These are phyloP conservation scores for Termitomyces bulborhizus DNA, from an alignment of 768 basidiomycete genomes.

Conservation along the genomic window DNA sequence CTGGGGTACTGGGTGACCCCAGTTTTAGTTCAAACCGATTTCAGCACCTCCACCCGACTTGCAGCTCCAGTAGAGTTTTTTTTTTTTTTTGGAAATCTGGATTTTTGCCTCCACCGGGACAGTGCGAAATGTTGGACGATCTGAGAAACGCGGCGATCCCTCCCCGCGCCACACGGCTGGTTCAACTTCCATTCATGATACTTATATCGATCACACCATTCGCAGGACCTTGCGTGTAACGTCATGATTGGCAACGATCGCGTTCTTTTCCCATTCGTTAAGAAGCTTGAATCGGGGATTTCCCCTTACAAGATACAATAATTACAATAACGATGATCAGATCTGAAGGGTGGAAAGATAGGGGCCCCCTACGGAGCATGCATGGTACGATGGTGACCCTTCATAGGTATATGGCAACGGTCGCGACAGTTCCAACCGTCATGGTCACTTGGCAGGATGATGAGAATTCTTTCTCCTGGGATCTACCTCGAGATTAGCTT, in stretches of 20 bases:
- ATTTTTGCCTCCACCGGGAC: too few relatives aligned
- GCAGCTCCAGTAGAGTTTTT: background rate
- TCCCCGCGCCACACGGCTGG: background rate
- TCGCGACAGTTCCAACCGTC: too few relatives aligned
- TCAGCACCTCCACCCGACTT: background rate
- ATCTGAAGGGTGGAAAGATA: background rate
- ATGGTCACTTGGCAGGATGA: too few relatives aligned
- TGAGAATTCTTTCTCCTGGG: background rate
- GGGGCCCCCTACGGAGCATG: background rate
- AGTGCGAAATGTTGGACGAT: background rate
- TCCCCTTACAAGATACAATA: background rate
- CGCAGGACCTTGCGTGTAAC: background rate
- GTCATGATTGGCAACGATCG: background rate
- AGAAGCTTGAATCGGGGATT: background rate
- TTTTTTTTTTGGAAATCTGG: too few relatives aligned
- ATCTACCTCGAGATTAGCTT: background rate
- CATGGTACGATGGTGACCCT: background rate
- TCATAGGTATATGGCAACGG: too few relatives aligned
- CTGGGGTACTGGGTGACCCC: too few relatives aligned
- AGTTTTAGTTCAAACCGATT: too few relatives aligned
- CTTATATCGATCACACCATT: background rate
- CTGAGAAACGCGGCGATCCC: background rate
- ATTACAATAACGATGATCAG: background rate
- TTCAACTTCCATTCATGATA: background rate
- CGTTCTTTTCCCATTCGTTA: background rate